Base-by-base conservation (phyloP, 2,329 filamentous ascomycete species). In the Botrytis cinerea region DNA sequence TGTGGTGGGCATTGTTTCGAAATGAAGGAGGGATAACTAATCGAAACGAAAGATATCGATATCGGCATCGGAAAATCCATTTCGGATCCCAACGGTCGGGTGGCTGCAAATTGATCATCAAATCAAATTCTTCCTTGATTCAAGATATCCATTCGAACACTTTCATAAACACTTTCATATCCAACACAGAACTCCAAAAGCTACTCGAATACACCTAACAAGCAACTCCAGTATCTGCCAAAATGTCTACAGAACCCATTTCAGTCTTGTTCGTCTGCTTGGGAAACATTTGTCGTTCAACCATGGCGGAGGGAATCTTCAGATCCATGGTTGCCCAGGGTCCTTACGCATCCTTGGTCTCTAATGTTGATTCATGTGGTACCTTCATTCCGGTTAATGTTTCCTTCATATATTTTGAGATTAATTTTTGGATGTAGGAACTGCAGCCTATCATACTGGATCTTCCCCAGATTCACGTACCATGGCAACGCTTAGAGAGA, bases 231-330 rank as follows among this genome's bases (percentile, higher is more conserved):
- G 38, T 38, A 59, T 60, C 40, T 35, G 43, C 32, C 12, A 70
- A 20, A n/a, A 70, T 70, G 57, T 62, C 51, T 16, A 38, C 68
- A 18, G 79, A 80, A n/a, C 75, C 78, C 4, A 80, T 93, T 72
- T 94, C 91, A 3, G 92, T 98, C 54, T 89, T 98, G 70, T 98
- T 98, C 81, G 95, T 98, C 78, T 99, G 96, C 84, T 87, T 98
- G 48, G 96, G 96, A 82, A 99, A 99, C 83, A 98, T 98, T 80
- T 99, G 94, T 82, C 87, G 88, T 75, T 97, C 94, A 12, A 93
- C 96, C 46, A 98, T 99, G 96, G 94, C 95, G 63, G 95, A 98
- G 85, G 96, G 93, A 68, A 93, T 97, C 77, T 98, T 99, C 84
- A 89, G 90, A 74, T 88, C 91, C 74, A 84, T 96, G 59, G 87